Evolutionary conservation across 352 stramenopile genomes (phyloP).

Genomic region (Halophytophthora polymorphica): DNA sequence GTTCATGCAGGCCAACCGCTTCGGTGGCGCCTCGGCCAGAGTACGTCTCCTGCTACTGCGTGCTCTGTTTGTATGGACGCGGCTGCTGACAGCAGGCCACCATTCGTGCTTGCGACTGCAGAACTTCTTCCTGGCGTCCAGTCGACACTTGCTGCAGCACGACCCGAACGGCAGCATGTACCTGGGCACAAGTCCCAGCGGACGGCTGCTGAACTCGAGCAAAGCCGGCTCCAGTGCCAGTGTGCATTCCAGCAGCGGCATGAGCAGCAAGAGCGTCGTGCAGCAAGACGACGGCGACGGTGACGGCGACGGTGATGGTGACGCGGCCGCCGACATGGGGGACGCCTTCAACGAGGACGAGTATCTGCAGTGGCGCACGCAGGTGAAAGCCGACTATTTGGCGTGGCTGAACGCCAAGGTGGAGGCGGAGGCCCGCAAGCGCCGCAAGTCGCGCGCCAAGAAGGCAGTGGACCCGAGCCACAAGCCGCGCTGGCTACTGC

Average conservation of each 20-base stretch:
- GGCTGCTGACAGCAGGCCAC: too few relatives aligned
- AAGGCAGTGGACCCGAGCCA: slow-evolving; percentile 49
- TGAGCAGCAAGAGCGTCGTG: slow-evolving; percentile 11
- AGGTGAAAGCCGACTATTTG: slow-evolving; percentile 75
- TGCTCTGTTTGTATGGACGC: too few relatives aligned
- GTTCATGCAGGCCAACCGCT: slow-evolving; percentile 61
- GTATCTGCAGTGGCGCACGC: slow-evolving; percentile 62
- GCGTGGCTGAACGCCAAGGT: slow-evolving; percentile 67
- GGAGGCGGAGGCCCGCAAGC: slow-evolving; percentile 35
- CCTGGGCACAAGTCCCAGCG: slow-evolving; percentile 19
- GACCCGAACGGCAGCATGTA: slow-evolving; percentile 33
- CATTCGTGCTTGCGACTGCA: background rate
- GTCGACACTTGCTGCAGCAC: slow-evolving; percentile 31
- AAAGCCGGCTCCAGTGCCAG: slow-evolving; percentile 18
- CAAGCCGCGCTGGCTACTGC: slow-evolving; percentile 64
- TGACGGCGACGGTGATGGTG: slow-evolving; percentile 5
- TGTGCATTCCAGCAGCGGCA: slow-evolving; percentile 14
- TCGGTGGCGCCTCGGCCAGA: slow-evolving; percentile 39
- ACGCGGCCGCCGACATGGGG: background rate
- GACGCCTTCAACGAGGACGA: slow-evolving; percentile 50
- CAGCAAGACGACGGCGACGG: slow-evolving; percentile 9
- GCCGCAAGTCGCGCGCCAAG: slow-evolving; percentile 35
- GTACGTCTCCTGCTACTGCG: slow-evolving; percentile 21
- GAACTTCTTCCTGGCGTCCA: slow-evolving; percentile 49
- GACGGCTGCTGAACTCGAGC: slow-evolving; percentile 17